Evolutionary conservation across 306 rosid genomes (phyloP), one percentile per base, ranked within the genome.

Genomic region (Pyrus betulifolia): DNA sequence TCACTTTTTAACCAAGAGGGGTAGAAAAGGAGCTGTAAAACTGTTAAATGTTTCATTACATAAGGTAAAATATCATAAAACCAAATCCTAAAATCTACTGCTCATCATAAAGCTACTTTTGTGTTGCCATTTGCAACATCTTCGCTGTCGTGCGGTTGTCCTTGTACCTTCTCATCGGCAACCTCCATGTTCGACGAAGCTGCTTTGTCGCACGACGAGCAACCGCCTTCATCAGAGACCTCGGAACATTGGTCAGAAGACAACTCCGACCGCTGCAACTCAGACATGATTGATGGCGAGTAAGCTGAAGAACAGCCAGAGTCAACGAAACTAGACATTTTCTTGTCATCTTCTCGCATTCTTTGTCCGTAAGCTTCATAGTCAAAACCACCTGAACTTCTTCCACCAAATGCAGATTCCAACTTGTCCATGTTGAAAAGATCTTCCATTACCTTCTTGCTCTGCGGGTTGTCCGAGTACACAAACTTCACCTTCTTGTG

Each of bases 371-470:
- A 89, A 69, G 80, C 82, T 79, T 88, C 84, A 28, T 70, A 81
- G 82, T 87, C 77, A 22, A 86, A 83, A 38, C 82, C 89, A 15
- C 8, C 74, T 8, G 85, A 19, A 67, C 69, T 81, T 60, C 72
- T 86, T 64, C 97, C 97, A 27, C 97, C 97, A 76, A 89, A 93
- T 73, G 77, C 71, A 23, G 81, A 38, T 85, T 93, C 97, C 80
- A 93, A 72, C 78, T 76, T 86, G 51, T 90, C 88, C 81, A 76
- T 66, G 75, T 86, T 82, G 40, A 93, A 89, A 58, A 86, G 49
- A 72, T 93, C 96, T 78, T 87, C 87, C 88, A 93, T 86, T 69
- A 81, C 75, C 91, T 45, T 72, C 81, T 74, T 74, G 80, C 95
- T 87, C 70, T 67, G 87, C 10, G 83, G 85, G 83, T 89, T 85